A percentile compares a stretch with the other conserved stretches of the same genome.
phyloP scores from a whole-genome alignment of 202 grass and related monocot genomes.

The Elaeis oleifera region DNA sequence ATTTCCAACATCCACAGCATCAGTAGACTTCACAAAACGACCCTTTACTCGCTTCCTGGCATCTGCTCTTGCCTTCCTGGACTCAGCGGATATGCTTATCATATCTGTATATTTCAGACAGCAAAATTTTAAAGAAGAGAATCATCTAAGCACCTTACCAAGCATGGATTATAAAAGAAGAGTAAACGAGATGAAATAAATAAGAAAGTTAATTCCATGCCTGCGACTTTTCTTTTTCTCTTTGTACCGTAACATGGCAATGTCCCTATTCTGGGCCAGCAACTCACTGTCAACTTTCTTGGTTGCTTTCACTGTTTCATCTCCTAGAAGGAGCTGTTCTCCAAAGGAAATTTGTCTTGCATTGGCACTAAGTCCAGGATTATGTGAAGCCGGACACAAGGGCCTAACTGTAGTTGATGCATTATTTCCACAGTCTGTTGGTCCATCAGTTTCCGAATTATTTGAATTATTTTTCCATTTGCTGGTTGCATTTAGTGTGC shows the following conservation, averaged over 20 bases:
- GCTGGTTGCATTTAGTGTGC: slow-evolving; percentile 25
- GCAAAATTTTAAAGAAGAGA: neutral
- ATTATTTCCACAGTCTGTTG: slow-evolving; percentile 41
- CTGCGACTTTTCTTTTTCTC: slow-evolving; percentile 95
- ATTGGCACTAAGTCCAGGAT: slow-evolving; percentile 20
- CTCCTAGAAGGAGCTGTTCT: slow-evolving; percentile 33
- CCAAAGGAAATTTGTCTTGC: slow-evolving; percentile 64
- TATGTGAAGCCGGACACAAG: slow-evolving; percentile 23
- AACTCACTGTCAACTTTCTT: slow-evolving; percentile 56
- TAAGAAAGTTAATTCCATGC: slow-evolving; percentile 15
- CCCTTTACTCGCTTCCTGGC: slow-evolving; percentile 9
- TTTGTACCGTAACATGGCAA: slow-evolving; percentile 73
- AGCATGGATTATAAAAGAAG: neutral
- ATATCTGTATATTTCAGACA: neutral
- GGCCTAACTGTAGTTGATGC: slow-evolving; percentile 26
- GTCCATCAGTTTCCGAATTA: slow-evolving; percentile 31
- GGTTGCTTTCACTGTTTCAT: slow-evolving; percentile 22
- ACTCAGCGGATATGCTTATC: slow-evolving; percentile 16
- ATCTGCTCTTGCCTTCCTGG: slow-evolving; percentile 14
- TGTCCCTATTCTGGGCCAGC: slow-evolving; percentile 58
- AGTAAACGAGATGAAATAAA: neutral
- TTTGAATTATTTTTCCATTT: slow-evolving; percentile 49
- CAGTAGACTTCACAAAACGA: slow-evolving; percentile 10
- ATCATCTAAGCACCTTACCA: neutral
- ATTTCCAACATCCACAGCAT: neutral